Evolutionary conservation across 2,329 filamentous ascomycete genomes (phyloP).

Genomic region (Paraconiothyrium sp.): DNA sequence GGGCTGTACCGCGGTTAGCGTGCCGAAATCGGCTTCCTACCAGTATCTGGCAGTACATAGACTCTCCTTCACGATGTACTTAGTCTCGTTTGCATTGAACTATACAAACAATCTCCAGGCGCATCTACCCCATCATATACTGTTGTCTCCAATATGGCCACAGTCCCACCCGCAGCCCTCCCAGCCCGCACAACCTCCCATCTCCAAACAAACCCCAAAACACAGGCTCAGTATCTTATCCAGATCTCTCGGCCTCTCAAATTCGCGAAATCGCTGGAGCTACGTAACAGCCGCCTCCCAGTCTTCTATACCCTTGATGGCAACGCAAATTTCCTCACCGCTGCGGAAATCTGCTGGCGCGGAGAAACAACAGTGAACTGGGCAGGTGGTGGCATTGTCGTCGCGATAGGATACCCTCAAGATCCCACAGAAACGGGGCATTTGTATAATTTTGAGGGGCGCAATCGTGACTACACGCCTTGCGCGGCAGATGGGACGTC

Average conservation of each 20-base stretch:
- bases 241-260: constrained; percentile 9
- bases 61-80: neutral
- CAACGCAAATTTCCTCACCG: constrained; percentile 6
- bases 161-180: neutral
- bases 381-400: constrained; percentile 2
- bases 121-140: neutral
- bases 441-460: constrained; percentile 1
- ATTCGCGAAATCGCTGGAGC: neutral
- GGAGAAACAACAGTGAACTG: neutral
- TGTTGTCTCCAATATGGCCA: neutral
- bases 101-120: too few relatives aligned
- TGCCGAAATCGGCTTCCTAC: constrained; percentile 1
- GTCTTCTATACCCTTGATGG: constrained; percentile 10
- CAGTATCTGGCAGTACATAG: neutral
- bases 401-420: constrained; percentile 5
- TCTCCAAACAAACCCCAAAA: neutral
- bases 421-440: neutral
- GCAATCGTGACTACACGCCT: constrained; percentile 5
- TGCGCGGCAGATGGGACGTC: neutral
- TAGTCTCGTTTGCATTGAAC: too few relatives aligned
- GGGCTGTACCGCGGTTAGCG: neutral
- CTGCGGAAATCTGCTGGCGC: constrained; percentile 7
- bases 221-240: neutral
- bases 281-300: neutral
- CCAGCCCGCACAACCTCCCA: constrained; percentile 4